These are phyloP conservation scores for Populus pruinosa DNA, from an alignment of 345 rosid species.

Conservation along the genomic window DNA sequence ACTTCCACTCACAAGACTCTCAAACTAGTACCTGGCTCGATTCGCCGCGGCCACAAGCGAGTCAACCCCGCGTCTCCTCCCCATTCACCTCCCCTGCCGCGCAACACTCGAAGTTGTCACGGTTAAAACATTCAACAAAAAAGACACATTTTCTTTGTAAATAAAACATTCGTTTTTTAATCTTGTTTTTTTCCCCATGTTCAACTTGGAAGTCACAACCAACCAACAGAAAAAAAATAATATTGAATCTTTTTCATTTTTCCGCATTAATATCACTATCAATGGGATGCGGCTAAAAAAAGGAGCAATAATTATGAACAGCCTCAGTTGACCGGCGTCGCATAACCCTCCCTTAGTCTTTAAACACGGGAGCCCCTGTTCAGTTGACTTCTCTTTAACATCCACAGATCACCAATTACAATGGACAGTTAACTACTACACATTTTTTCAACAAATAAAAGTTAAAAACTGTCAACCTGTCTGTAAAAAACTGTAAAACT, in stretches of 20 bases:
- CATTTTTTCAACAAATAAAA: not conserved
- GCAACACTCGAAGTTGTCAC: not conserved
- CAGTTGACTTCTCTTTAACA: not conserved
- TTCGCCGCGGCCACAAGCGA: not conserved
- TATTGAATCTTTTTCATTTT: not conserved
- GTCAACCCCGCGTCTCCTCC: not conserved
- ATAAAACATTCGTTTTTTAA: not conserved
- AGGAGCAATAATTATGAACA: not conserved
- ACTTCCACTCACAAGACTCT: not conserved
- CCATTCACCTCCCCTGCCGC: not conserved
- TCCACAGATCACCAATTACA: not conserved
- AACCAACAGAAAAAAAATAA: not conserved
- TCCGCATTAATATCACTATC: not conserved
- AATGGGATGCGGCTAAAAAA: not conserved
- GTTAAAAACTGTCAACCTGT: not conserved
- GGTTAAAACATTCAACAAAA: not conserved
- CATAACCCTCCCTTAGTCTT: not conserved
- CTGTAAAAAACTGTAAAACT: too few species aligned
- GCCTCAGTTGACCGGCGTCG: not conserved
- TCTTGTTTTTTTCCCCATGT: not conserved
- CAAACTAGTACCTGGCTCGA: not conserved
- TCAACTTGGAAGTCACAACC: not conserved
- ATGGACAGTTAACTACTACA: not conserved
- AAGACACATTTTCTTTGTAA: not conserved
- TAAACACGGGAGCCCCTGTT: not conserved